A percentile compares a stretch with the other conserved stretches of the same genome.
phyloP scores from a whole-genome alignment of 768 basidiomycete species.

The Tulasnella sp. region DNA sequence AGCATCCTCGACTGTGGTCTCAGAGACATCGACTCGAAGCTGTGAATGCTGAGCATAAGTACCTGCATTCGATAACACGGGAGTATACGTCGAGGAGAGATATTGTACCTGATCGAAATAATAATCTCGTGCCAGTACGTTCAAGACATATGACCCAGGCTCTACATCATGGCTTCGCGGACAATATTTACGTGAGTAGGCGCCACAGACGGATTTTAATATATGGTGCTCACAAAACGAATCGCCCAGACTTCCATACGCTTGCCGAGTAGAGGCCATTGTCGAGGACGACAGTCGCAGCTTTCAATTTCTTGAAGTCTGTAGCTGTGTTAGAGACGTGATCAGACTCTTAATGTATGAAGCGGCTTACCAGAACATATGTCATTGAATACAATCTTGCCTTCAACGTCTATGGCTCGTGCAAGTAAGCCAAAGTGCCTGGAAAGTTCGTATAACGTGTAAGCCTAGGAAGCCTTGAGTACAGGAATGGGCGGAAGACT shows the following conservation, averaged over 20 bases:
- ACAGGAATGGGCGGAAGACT: no score
- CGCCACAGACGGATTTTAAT: background rate
- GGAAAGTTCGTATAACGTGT: no score
- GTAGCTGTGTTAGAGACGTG: background rate
- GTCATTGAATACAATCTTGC: background rate
- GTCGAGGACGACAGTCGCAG: slow-evolving; percentile 13
- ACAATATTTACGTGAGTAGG: no score
- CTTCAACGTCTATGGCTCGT: slow-evolving; percentile 1
- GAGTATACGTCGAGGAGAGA: background rate
- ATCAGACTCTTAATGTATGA: background rate
- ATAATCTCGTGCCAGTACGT: slow-evolving; percentile 16
- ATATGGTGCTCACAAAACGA: slow-evolving; percentile 8
- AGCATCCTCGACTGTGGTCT: background rate
- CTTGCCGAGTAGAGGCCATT: slow-evolving; percentile 8
- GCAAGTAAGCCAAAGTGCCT: no score
- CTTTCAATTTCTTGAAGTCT: slow-evolving; percentile 7
- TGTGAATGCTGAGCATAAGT: background rate
- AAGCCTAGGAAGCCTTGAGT: no score
- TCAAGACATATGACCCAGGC: slow-evolving; percentile 14
- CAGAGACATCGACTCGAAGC: slow-evolving; percentile 1
- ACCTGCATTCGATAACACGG: background rate
- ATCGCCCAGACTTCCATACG: slow-evolving; percentile 8
- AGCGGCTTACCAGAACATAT: background rate
- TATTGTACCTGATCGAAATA: slow-evolving; percentile 14
- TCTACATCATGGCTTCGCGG: slow-evolving; percentile 7